Conservation (phyloP, 2,329 filamentous ascomycete genomes). For the Ilyonectria robusta region DNA sequence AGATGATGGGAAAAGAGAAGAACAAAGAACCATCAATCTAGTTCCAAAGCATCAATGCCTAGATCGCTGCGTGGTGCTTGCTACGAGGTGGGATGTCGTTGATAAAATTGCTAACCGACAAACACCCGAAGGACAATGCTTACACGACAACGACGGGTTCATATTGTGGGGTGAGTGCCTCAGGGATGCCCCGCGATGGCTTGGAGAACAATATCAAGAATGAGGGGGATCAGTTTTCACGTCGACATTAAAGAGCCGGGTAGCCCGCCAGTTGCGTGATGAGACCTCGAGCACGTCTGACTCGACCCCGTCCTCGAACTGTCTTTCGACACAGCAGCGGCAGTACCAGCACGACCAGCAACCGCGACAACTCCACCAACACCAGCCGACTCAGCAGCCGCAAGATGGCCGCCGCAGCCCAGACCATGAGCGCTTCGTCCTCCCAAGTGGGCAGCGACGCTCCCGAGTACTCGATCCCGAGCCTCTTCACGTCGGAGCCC, state of each 20-base stretch:
- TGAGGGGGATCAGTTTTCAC: constrained; percentile 32
- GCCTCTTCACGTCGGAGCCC: constrained; percentile 71
- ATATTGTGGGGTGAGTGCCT: constrained; percentile 46
- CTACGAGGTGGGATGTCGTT: constrained; percentile 33
- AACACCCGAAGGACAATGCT: constrained; percentile 43
- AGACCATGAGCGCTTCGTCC: constrained; percentile 9
- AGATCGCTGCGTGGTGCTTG: constrained; percentile 10
- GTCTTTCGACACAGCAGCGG: constrained; percentile 49
- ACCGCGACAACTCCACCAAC: constrained; percentile 26
- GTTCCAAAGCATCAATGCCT: background rate
- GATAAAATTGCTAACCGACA: constrained; percentile 39
- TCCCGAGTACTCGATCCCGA: constrained; percentile 58
- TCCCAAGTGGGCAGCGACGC: constrained; percentile 25
- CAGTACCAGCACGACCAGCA: constrained; percentile 31
- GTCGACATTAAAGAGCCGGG: constrained; percentile 40
- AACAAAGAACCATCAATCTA: background rate
- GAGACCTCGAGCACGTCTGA: constrained; percentile 48
- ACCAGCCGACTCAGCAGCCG: constrained; percentile 11
- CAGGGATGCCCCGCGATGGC: constrained; percentile 41
- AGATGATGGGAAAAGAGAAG: background rate
- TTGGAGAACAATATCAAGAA: constrained; percentile 49
- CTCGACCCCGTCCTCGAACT: constrained; percentile 50
- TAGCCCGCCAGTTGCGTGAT: constrained; percentile 46
- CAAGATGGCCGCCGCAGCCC: constrained; percentile 34
- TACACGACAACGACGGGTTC: constrained; percentile 33